Evolutionary conservation across 2,329 filamentous ascomycete genomes (phyloP).

Genomic region (Nothomitra cinnamomea): DNA sequence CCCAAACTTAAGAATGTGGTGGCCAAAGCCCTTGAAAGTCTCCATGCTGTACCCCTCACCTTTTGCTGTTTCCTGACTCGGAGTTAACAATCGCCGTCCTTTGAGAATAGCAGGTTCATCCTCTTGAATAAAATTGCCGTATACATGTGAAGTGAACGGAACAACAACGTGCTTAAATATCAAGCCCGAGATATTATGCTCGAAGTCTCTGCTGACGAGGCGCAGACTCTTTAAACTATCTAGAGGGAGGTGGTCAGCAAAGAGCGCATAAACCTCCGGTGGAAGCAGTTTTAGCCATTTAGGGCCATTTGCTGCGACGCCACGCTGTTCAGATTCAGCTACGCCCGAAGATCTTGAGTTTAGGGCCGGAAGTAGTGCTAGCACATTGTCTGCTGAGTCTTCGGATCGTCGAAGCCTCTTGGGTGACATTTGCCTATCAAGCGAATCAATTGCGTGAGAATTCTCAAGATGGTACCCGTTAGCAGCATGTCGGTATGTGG

Average conservation of each 20-base stretch:
- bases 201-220: constrained; percentile 42
- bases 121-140: constrained; percentile 19
- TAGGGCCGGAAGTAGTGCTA: background rate
- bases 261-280: constrained; percentile 43
- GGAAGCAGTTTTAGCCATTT: constrained; percentile 32
- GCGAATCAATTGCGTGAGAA: no score
- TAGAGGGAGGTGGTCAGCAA: constrained; percentile 37
- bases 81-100: constrained; percentile 13
- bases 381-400: background rate
- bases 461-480: no score
- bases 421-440: background rate
- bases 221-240: constrained; percentile 43
- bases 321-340: background rate
- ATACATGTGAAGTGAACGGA: constrained; percentile 47
- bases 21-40: constrained; percentile 43
- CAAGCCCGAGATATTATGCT: constrained; percentile 36
- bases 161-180: constrained; percentile 48
- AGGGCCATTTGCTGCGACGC: no score
- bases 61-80: constrained; percentile 13
- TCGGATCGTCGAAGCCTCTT: background rate
- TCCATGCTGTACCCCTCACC: constrained; percentile 31
- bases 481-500: no score
- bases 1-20: constrained; percentile 44
- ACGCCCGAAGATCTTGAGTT: background rate
- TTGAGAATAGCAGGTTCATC: background rate